Evolutionary conservation across 495 filamentous ascomycete species (phyloP).

Genomic region (Annulohypoxylon nitens): DNA sequence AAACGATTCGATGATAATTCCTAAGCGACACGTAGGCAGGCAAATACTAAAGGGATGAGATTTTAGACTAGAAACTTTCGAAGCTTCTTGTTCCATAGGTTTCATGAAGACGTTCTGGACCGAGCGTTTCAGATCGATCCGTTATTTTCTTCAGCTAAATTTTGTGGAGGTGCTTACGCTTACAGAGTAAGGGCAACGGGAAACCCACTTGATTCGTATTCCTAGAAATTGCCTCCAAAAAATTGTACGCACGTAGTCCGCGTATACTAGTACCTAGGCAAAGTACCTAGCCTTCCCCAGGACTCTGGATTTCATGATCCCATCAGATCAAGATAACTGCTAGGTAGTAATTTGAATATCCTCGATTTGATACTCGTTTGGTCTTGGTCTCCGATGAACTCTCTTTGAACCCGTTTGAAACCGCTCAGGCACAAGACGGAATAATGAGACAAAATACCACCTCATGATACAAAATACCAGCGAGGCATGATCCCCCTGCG

Average conservation of each 20-base stretch:
- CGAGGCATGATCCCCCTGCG: conserved; percentile 38
- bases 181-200: background rate
- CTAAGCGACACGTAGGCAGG: background rate
- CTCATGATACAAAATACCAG: conserved; percentile 34
- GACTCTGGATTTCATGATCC: background rate
- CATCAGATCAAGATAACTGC: background rate
- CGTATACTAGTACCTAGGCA: background rate
- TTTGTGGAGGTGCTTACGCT: conserved; percentile 11
- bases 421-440: conserved; percentile 7
- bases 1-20: too few species aligned
- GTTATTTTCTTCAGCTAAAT: conserved; percentile 31
- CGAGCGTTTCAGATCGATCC: conserved; percentile 5
- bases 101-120: conserved; percentile 22
- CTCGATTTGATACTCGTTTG: background rate
- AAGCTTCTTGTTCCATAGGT: conserved; percentile 27
- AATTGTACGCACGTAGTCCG: background rate
- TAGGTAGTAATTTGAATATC: background rate
- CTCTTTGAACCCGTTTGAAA: conserved; percentile 2
- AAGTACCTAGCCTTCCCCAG: background rate
- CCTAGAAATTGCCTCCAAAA: conserved; percentile 12
- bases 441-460: conserved; percentile 28
- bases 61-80: background rate
- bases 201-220: conserved; percentile 25
- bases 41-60: background rate
- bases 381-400: background rate